Percentiles rank a stretch among this genome's conserved stretches.
These are phyloP conservation scores for Chalara sp. DNA, from an alignment of 2,329 filamentous ascomycete species.

Conservation along the genomic window DNA sequence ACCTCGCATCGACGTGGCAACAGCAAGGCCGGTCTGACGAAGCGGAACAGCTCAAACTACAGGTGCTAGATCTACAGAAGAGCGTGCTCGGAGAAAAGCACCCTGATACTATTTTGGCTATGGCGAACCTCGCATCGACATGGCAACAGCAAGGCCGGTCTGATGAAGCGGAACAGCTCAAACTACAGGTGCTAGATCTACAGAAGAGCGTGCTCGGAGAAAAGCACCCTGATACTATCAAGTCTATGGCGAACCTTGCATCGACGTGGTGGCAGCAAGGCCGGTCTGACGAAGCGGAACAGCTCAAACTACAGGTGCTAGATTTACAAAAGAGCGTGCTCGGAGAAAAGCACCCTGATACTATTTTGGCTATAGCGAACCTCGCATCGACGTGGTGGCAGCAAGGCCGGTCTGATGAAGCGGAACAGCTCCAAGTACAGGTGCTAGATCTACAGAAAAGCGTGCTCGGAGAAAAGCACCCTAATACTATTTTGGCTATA, in stretches of 20 bases:
- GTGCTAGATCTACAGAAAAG: not conserved
- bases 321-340: not conserved
- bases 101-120: slow-evolving; percentile 1
- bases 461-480: not conserved
- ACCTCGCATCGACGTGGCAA: not conserved
- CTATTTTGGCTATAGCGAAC: not conserved
- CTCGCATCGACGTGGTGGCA: not conserved
- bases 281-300: not conserved
- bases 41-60: not conserved
- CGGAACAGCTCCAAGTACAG: not conserved
- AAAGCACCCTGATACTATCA: not conserved
- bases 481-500: not conserved
- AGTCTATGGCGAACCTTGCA: not conserved
- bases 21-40: not conserved
- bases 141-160: not conserved
- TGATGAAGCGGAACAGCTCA: not conserved
- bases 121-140: not conserved
- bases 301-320: not conserved
- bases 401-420: not conserved
- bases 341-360: not conserved
- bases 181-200: not conserved
- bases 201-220: not conserved
- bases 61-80: not conserved
- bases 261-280: not conserved
- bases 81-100: slow-evolving; percentile 4